A percentile compares a stretch with the other conserved stretches of the same genome.
phyloP scores from a whole-genome alignment of 1,284 basidiomycete genomes.

The Meira nashicola region DNA sequence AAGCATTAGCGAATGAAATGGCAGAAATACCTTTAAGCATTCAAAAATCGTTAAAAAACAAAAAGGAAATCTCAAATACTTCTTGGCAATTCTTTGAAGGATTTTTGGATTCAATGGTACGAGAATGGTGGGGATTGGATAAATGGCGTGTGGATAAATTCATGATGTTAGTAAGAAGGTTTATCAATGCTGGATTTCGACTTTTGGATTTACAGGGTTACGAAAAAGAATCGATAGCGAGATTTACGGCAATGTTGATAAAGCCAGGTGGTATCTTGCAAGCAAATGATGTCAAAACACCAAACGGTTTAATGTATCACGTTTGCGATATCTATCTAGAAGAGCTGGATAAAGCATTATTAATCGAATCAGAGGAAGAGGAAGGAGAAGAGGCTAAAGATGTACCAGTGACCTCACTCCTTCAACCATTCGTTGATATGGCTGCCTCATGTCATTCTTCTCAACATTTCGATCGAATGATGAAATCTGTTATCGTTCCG shows the following conservation, averaged over 20 bases:
- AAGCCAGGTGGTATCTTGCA: conserved; percentile 21
- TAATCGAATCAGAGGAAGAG: conserved; percentile 7
- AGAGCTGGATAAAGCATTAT: conserved; percentile 72
- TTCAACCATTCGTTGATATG: conserved; percentile 67
- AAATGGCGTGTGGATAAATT: conserved; percentile 79
- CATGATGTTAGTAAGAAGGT: conserved; percentile 85
- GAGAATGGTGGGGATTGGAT: conserved; percentile 91
- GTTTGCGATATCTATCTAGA: conserved; percentile 83
- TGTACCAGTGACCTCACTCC: conserved; percentile 60
- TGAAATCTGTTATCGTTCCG: conserved; percentile 64
- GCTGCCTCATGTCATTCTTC: conserved; percentile 65
- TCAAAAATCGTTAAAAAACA: conserved; percentile 57
- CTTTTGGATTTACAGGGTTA: conserved; percentile 70
- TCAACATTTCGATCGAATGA: conserved; percentile 66
- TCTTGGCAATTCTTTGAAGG: conserved; percentile 69
- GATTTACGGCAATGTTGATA: conserved; percentile 15
- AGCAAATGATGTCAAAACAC: conserved; percentile 64
- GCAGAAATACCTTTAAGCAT: conserved; percentile 59
- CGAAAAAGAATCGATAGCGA: conserved; percentile 59
- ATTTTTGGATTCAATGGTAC: conserved; percentile 82
- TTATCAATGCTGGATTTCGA: conserved; percentile 76
- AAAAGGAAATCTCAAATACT: background rate
- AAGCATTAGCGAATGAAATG: conserved; percentile 78
- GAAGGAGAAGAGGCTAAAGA: conserved; percentile 12
- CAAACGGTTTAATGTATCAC: conserved; percentile 66